phyloP scores from a whole-genome alignment of 2,329 filamentous ascomycete species.

The Orbilia blumenaviensis region DNA sequence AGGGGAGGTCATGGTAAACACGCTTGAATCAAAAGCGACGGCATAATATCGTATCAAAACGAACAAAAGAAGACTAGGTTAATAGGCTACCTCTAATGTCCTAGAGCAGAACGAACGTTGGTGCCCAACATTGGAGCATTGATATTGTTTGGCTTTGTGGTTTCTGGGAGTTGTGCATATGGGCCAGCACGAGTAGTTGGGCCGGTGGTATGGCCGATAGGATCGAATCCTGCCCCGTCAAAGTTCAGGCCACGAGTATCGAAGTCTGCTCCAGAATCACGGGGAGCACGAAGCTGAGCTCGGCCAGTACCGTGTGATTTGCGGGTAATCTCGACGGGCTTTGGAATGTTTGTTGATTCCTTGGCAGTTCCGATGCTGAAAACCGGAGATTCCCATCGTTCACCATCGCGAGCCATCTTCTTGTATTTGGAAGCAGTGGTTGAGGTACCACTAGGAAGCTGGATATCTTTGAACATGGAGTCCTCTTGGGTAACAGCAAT shows the following conservation, averaged over 20 bases:
- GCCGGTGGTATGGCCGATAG: not conserved
- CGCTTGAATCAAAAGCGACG: constrained; percentile 1
- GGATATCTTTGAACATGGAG: constrained; percentile 88
- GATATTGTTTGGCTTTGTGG: constrained; percentile 14
- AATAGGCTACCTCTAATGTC: constrained; percentile 15
- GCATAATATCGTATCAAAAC: not conserved
- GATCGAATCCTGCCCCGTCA: constrained; percentile 23
- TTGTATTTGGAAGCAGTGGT: constrained; percentile 94
- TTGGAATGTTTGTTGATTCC: constrained; percentile 76
- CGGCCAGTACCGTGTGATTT: constrained; percentile 67
- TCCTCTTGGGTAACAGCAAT: constrained; percentile 86
- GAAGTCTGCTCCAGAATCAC: constrained; percentile 44
- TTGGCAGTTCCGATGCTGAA: constrained; percentile 84
- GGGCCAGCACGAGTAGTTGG: constrained; percentile 30
- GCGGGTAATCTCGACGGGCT: constrained; percentile 66
- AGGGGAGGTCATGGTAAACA: not conserved
- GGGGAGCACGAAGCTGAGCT: constrained; percentile 50
- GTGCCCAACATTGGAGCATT: constrained; percentile 10
- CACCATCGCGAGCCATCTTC: constrained; percentile 84
- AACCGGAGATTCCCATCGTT: constrained; percentile 92
- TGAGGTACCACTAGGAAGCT: constrained; percentile 86
- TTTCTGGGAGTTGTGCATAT: constrained; percentile 30
- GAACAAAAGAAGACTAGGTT: constrained; percentile 12
- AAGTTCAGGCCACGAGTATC: constrained; percentile 32
- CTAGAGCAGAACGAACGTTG: constrained; percentile 27